Percentiles rank a stretch among this genome's conserved stretches.
phyloP scores from a whole-genome alignment of 1,284 basidiomycete genomes.

The Rhodotorula sp. region DNA sequence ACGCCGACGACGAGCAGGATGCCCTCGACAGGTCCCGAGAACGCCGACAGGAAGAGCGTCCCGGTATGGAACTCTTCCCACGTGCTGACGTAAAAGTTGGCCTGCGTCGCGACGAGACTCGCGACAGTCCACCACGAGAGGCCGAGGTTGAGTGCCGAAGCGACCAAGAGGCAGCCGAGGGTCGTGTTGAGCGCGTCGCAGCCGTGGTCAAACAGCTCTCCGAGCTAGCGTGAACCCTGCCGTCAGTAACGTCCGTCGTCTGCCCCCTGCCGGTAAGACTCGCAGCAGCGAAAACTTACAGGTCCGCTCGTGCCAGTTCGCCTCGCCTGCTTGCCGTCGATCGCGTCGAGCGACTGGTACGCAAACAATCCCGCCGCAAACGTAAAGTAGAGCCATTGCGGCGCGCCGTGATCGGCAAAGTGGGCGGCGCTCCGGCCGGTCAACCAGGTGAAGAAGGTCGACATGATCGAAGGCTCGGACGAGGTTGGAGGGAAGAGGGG shows the following conservation, averaged over 20 bases:
- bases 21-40: slow-evolving; percentile 94
- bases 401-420: slow-evolving; percentile 57
- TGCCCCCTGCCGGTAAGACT: not conserved
- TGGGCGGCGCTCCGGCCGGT: slow-evolving; percentile 45
- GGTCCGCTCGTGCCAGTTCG: slow-evolving; percentile 94
- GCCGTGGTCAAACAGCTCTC: slow-evolving; percentile 97
- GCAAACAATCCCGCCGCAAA: slow-evolving; percentile 81
- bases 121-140: slow-evolving; percentile 97
- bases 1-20: slow-evolving; percentile 81
- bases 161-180: slow-evolving; percentile 75
- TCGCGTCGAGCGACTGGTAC: slow-evolving; percentile 87
- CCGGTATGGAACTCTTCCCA: slow-evolving; percentile 99
- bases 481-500: slow-evolving; percentile 40
- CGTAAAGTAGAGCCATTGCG: slow-evolving; percentile 83
- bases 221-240: slow-evolving; percentile 53
- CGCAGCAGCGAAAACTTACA: slow-evolving; percentile 1
- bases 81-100: slow-evolving; percentile 90
- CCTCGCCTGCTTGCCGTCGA: slow-evolving; percentile 81
- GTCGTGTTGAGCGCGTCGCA: slow-evolving; percentile 84
- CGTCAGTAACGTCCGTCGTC: not conserved
- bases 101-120: slow-evolving; percentile 77
- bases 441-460: slow-evolving; percentile 13
- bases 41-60: slow-evolving; percentile 82
- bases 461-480: slow-evolving; percentile 14
- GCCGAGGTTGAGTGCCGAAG: slow-evolving; percentile 84